Base-by-base conservation (phyloP, 306 rosid genomes). In the Carpinus viminea region DNA sequence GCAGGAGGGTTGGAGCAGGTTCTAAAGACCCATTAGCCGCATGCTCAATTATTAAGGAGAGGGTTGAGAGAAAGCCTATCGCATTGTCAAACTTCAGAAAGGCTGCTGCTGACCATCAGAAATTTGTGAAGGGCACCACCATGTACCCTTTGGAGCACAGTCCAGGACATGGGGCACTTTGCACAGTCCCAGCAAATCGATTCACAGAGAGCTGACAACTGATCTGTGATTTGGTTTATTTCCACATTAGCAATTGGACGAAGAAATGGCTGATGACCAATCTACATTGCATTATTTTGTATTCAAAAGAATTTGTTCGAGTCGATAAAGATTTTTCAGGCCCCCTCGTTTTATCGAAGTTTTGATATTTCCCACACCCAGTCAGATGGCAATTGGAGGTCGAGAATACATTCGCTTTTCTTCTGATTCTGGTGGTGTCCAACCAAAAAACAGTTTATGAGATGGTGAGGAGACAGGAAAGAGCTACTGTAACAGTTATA, bases 71-170 rank as follows among this genome's bases (percentile, higher is more conserved):
- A 74, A 85, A 85, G 79, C 79, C 26, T 7, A 74, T 73, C 6
- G 55, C 88, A 16, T 53, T 85, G 78, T 81, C 84, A 80, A 87
- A 81, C 72, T 86, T 89, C 76, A 81, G 97, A 72, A 89, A 86
- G 80, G 87, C 74, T 8, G 95, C 94, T 48, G 79, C 76, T 10
- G 88, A 86, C 21, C 92, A 95, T 85, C 86, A 84, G 38, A 80
- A 87, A 81, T 90, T 82, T 82, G 89, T 86, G 77, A 87, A 90
- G 81, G 76, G 91, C 74, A 52, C 93, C 81, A 92, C 93, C 80
- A 81, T 92, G 93, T 95, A 95, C 79, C 98, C 98, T 76, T 74
- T 92, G 83, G 98, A 91, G 87, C 97, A 83, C 81, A 91, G 81
- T 86, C 89, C 78, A 28, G 85, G 89, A 73, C 90, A 87, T 62